Evolutionary conservation across 768 basidiomycete species (phyloP).

Genomic region (Podaxis pistillaris): DNA sequence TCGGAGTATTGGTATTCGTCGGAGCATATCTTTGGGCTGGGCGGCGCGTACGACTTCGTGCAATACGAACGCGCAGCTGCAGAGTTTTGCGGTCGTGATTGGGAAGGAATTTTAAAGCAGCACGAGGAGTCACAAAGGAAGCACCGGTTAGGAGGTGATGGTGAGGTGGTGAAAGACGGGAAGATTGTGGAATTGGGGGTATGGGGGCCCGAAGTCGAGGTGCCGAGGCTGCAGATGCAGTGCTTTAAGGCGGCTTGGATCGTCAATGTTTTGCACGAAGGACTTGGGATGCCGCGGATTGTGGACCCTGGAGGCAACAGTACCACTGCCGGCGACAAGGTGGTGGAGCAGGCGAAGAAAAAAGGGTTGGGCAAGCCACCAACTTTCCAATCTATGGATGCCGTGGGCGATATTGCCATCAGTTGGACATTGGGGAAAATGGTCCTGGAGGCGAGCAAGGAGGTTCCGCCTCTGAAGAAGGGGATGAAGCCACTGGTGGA

Average conservation of each 20-base stretch:
- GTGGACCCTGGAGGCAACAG: conserved; percentile 82
- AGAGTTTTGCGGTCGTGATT: conserved; percentile 77
- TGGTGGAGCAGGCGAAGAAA: conserved; percentile 69
- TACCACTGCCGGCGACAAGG: conserved; percentile 67
- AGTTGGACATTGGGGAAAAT: conserved; percentile 99
- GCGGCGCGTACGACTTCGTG: conserved; percentile 93
- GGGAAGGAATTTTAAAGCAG: conserved; percentile 71
- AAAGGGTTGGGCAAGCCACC: conserved; percentile 77
- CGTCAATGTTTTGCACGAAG: conserved; percentile 93
- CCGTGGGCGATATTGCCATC: conserved; percentile 91
- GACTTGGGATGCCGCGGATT: conserved; percentile 91
- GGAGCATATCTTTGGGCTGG: conserved; percentile 93
- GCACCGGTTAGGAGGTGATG: conserved; percentile 57
- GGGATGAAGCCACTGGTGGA: conserved; percentile 62
- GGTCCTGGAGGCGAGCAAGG: conserved; percentile 95
- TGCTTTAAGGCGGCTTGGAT: conserved; percentile 99
- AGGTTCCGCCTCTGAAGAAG: conserved; percentile 52
- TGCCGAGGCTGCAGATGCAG: conserved; percentile 90
- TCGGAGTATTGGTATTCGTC: conserved; percentile 99
- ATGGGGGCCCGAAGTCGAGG: conserved; percentile 76
- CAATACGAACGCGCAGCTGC: conserved; percentile 94
- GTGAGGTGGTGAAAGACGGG: conserved; percentile 60
- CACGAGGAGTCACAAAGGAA: conserved; percentile 54
- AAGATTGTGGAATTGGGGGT: conserved; percentile 60
- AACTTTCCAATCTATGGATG: conserved; percentile 90